A percentile compares a stretch with the other conserved stretches of the same genome.
phyloP scores from a whole-genome alignment of 192 early-diverging fungal species.

The Spizellomyces sp. region DNA sequence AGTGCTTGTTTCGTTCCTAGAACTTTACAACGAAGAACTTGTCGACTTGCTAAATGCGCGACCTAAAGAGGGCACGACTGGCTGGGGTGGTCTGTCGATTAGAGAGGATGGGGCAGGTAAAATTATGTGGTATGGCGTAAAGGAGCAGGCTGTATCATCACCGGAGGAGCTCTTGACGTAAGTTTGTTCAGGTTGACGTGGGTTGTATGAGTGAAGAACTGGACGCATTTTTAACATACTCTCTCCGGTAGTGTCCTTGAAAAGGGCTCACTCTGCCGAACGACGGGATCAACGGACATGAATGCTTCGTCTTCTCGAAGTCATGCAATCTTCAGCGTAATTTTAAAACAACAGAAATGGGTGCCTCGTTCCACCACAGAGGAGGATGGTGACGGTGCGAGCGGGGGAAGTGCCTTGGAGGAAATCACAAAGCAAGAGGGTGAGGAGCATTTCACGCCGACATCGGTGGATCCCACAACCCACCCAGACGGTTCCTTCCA shows the following conservation, averaged over 20 bases:
- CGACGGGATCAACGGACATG: slow-evolving; percentile 96
- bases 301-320: slow-evolving; percentile 94
- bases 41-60: slow-evolving; percentile 84
- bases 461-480: slow-evolving; percentile 2
- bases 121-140: slow-evolving; percentile 87
- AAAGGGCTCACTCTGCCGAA: slow-evolving; percentile 46
- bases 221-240: too few relatives aligned
- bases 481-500: slow-evolving; percentile 58
- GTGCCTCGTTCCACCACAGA: neutral
- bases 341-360: slow-evolving; percentile 67
- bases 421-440: too few relatives aligned
- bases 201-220: too few relatives aligned
- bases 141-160: slow-evolving; percentile 71
- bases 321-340: slow-evolving; percentile 96
- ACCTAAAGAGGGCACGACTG: slow-evolving; percentile 42
- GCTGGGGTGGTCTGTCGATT: slow-evolving; percentile 55
- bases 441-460: neutral
- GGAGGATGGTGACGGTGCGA: too few relatives aligned
- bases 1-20: slow-evolving; percentile 82
- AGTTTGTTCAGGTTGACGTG: neutral
- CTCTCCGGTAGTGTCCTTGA: slow-evolving; percentile 4
- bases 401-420: too few relatives aligned
- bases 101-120: slow-evolving; percentile 89
- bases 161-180: slow-evolving; percentile 75
- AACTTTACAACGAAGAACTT: slow-evolving; percentile 98